Conservation (phyloP, 1,139 yeast genomes). For the Zygoascus sp. region DNA sequence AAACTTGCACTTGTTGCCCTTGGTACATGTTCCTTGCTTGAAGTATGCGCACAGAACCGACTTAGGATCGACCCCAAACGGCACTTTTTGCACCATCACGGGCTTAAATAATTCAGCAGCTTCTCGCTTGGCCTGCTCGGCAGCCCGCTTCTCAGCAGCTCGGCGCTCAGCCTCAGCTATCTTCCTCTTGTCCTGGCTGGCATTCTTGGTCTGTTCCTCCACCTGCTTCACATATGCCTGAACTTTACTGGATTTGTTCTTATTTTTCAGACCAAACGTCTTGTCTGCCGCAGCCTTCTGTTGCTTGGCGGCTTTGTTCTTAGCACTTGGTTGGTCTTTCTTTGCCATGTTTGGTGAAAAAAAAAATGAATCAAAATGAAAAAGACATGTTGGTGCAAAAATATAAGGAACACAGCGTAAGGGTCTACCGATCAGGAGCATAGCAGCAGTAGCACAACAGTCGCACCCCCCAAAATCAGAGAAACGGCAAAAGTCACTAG, state of each 20-base stretch:
- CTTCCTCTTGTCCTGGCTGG: constrained; percentile 55
- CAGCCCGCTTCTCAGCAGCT: constrained; percentile 86
- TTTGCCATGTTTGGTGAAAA: constrained; percentile 33
- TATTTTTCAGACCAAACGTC: constrained; percentile 88
- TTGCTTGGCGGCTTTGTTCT: constrained; percentile 63
- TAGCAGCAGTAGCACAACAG: no score
- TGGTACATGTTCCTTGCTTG: constrained; percentile 84
- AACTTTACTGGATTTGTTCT: constrained; percentile 78
- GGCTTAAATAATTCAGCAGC: constrained; percentile 73
- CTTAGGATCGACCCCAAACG: constrained; percentile 97
- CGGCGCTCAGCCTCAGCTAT: constrained; percentile 71
- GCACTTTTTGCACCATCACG: constrained; percentile 73
- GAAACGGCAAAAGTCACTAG: no score
- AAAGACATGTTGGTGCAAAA: neutral
- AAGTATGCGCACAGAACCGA: constrained; percentile 86
- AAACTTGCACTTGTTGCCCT: constrained; percentile 90
- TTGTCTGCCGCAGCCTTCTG: constrained; percentile 74
- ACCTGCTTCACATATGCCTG: constrained; percentile 83
- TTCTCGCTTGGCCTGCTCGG: constrained; percentile 83
- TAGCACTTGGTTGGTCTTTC: constrained; percentile 55
- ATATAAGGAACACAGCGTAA: no score
- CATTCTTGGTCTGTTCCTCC: constrained; percentile 58
- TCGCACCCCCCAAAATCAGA: no score
- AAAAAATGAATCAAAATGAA: neutral
- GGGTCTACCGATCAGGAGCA: no score